Conservation (phyloP, 768 basidiomycete genomes). For the Artomyces pyxidatus region DNA sequence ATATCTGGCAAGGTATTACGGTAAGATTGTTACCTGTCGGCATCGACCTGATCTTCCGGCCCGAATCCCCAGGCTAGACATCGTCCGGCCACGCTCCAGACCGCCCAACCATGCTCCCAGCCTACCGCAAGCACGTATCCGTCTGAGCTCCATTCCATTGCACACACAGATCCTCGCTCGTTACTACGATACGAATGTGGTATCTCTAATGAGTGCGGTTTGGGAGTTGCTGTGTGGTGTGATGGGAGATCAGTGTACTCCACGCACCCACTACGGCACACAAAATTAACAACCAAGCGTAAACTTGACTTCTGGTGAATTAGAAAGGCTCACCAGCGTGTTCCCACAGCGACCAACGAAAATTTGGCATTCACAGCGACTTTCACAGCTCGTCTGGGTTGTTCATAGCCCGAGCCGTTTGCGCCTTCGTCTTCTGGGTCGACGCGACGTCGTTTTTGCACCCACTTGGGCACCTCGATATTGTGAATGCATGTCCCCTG, state of each 20-base stretch:
- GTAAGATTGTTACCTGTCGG: slow-evolving; percentile 30
- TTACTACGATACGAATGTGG: slow-evolving; percentile 51
- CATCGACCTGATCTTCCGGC: slow-evolving; percentile 53
- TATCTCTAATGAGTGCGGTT: slow-evolving; percentile 53
- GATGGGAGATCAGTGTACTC: slow-evolving; percentile 65
- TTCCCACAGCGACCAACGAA: slow-evolving; percentile 77
- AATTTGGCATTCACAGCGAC: slow-evolving; percentile 74
- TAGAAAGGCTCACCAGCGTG: slow-evolving; percentile 39
- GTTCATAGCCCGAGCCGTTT: slow-evolving; percentile 38
- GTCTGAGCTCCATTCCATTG: slow-evolving; percentile 90
- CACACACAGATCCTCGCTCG: slow-evolving; percentile 48
- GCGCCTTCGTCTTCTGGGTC: slow-evolving; percentile 36
- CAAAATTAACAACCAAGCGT: neutral
- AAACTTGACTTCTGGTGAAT: slow-evolving; percentile 7
- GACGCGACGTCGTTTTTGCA: slow-evolving; percentile 62
- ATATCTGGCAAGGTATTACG: slow-evolving; percentile 1
- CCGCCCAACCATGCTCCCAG: slow-evolving; percentile 84
- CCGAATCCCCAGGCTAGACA: slow-evolving; percentile 76
- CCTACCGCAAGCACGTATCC: slow-evolving; percentile 93
- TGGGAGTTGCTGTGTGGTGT: slow-evolving; percentile 45
- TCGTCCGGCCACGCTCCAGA: slow-evolving; percentile 84
- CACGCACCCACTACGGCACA: slow-evolving; percentile 49
- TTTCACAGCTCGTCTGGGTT: slow-evolving; percentile 56
- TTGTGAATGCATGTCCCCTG: slow-evolving; percentile 75
- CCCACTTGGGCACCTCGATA: slow-evolving; percentile 68